Base-by-base conservation (phyloP, 371 early-diverging fungal species). In the Rhizomucor miehei region DNA sequence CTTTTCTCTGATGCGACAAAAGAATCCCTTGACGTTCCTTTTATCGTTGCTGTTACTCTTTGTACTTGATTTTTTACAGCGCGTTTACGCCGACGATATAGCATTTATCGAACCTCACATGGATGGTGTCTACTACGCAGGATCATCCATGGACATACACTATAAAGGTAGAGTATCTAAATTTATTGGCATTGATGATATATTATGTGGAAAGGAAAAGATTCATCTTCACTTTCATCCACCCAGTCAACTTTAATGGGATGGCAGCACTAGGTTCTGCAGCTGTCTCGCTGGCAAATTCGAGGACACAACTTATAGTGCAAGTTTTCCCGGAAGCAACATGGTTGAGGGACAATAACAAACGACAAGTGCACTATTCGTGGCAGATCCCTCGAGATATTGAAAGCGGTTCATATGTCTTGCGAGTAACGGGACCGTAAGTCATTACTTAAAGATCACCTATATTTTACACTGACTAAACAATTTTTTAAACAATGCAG, bases 241-340 rank as follows among this genome's bases (percentile, higher is more conserved):
- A 11, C n/a, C 12, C 41, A 73, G 74, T 73, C 1, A 65, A 54
- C 1, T 57, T 55, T 11, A 59, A 71, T 29, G 75, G 72, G 11
- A 75, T 75, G 75, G 66, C 72, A 37, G 57, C 58, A 21, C 44
- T 71, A 0, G 57, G 60, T 50, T 56, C 69, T 19, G 48, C 75
- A 9, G 40, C 52, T 4, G 51, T 63, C 3, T 44, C 59, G 1
- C 48, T 75, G 10, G 24, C 49, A 12, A 48, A 62, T 25, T 24
- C 38, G 1, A 40, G 52, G 6, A 60, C 57, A 17, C 23, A 34
- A 19, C 25, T n/a, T n/a, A 52, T 66, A 6, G 51, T 66, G 1
- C 35, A 23, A 4, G 41, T 39, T 9, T 64, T 71, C 19, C 63
- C 72, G 2, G 29, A 44, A 14, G 48, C 52, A 9, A 24, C 40